phyloP scores from a whole-genome alignment of 345 rosid species.

The Hibiscus syriacus region DNA sequence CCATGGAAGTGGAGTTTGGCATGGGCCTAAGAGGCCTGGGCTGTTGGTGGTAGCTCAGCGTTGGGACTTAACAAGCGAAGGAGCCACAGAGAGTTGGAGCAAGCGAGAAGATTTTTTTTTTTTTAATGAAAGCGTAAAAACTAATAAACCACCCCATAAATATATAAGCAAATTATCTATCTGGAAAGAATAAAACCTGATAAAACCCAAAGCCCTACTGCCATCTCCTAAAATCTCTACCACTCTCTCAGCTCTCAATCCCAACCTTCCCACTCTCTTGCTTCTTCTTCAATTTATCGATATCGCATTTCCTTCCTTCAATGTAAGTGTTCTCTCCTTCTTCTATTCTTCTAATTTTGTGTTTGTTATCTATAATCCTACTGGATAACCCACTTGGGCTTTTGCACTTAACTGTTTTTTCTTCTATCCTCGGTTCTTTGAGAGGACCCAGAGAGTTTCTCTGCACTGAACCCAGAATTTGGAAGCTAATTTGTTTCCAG shows the following conservation, averaged over 20 bases:
- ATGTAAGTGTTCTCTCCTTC: background rate
- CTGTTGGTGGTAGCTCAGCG: no score
- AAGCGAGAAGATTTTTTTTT: background rate
- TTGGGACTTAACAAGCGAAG: background rate
- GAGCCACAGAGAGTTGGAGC: background rate
- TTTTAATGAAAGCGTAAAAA: background rate
- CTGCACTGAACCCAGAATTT: background rate
- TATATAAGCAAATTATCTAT: background rate
- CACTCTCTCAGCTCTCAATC: no score
- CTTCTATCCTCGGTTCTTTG: no score
- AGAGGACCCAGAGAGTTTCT: no score
- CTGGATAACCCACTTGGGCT: background rate
- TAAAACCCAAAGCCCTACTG: conserved; percentile 59
- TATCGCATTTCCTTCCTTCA: conserved; percentile 7
- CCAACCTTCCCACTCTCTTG: no score
- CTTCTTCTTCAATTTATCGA: conserved; percentile 5
- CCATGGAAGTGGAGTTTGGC: background rate
- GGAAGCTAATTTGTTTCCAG: background rate
- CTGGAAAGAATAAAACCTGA: background rate
- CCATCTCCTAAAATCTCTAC: conserved; percentile 8
- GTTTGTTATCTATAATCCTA: conserved; percentile 13
- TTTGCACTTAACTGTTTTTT: background rate
- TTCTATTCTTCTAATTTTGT: background rate
- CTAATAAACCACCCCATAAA: background rate
- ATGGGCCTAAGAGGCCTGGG: background rate